Evolutionary conservation across 805 yeast species (phyloP).

Genomic region (Myxozyma kluyveri): DNA sequence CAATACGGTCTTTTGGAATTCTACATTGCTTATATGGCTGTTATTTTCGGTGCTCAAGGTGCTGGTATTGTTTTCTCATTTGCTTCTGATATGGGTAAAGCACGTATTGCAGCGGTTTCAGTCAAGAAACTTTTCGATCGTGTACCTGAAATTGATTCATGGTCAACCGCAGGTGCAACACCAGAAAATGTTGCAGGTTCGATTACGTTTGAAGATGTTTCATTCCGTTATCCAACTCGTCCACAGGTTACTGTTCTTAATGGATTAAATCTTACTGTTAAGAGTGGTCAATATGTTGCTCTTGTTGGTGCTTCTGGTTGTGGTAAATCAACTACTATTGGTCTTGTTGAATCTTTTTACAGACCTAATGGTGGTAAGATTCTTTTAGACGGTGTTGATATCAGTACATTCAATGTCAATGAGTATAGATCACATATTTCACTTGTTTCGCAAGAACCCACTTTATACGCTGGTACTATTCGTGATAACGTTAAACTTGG

Average conservation of each 20-base stretch:
- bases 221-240: constrained; percentile 37
- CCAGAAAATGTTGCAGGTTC: constrained; percentile 44
- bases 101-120: constrained; percentile 40
- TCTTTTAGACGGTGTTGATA: constrained; percentile 52
- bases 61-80: constrained; percentile 45
- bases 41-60: constrained; percentile 45
- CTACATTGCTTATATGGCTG: constrained; percentile 43
- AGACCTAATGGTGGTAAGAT: constrained; percentile 51
- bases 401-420: constrained; percentile 49
- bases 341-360: constrained; percentile 55
- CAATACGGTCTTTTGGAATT: constrained; percentile 38
- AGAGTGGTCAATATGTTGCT: constrained; percentile 82
- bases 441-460: constrained; percentile 59
- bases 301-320: constrained; percentile 81
- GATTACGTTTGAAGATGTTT: constrained; percentile 49
- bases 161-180: constrained; percentile 34
- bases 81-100: constrained; percentile 48
- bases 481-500: constrained; percentile 64
- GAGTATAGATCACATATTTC: constrained; percentile 54
- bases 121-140: constrained; percentile 38
- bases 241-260: constrained; percentile 34
- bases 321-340: constrained; percentile 48
- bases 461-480: constrained; percentile 73
- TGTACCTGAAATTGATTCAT: constrained; percentile 41
- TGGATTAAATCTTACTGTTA: constrained; percentile 40